These are phyloP conservation scores for Wickerhamiella azyma DNA, from an alignment of 805 yeast genomes.

Conservation along the genomic window DNA sequence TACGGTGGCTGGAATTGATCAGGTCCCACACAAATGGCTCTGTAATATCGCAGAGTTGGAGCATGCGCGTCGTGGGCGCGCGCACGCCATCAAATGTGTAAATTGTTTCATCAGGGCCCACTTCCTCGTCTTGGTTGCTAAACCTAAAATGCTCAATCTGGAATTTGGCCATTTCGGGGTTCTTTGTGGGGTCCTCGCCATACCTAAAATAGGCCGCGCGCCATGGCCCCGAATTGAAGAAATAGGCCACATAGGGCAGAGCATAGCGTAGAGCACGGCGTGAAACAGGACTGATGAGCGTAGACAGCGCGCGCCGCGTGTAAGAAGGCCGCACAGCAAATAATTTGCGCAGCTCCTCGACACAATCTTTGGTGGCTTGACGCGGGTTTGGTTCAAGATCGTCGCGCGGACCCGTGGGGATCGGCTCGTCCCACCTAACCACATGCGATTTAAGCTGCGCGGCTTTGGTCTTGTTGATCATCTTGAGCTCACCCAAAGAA, in stretches of 20 bases:
- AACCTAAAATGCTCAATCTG: constrained; percentile 80
- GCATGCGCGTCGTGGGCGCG: constrained; percentile 54
- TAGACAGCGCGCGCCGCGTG: constrained; percentile 56
- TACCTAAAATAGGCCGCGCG: constrained; percentile 67
- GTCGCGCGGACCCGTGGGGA: constrained; percentile 22
- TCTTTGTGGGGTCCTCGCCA: constrained; percentile 63
- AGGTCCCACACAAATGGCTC: constrained; percentile 50
- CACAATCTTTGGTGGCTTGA: constrained; percentile 25
- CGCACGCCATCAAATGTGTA: constrained; percentile 60
- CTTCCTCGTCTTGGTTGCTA: constrained; percentile 14
- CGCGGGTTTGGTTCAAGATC: constrained; percentile 34
- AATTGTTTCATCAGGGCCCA: constrained; percentile 20
- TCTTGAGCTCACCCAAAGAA: constrained; percentile 34
- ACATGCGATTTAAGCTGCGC: constrained; percentile 24
- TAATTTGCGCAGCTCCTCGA: constrained; percentile 28
- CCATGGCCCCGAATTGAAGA: constrained; percentile 89
- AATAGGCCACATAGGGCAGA: constrained; percentile 69
- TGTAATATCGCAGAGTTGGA: constrained; percentile 65
- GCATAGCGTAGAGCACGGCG: constrained; percentile 46
- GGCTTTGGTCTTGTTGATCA: constrained; percentile 23
- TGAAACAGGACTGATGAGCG: constrained; percentile 10
- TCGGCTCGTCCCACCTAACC: constrained; percentile 25
- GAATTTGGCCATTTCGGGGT: constrained; percentile 41
- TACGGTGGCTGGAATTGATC: constrained; percentile 25
- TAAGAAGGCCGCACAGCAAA: constrained; percentile 71